phyloP scores from a whole-genome alignment of 257 asterid species.

The Solanum sparsipilum region DNA sequence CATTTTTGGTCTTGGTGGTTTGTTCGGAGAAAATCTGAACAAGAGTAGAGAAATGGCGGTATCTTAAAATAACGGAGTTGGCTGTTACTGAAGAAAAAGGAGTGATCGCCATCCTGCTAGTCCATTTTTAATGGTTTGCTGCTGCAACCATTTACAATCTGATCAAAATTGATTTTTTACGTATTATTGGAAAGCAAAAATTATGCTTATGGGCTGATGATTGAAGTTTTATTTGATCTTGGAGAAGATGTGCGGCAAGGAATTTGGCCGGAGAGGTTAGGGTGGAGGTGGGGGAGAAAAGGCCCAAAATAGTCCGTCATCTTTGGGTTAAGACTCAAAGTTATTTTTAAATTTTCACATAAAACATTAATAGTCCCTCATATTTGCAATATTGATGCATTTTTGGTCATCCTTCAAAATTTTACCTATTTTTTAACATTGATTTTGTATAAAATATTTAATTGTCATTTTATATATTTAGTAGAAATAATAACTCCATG shows the following conservation, averaged over 20 bases:
- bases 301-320: no score
- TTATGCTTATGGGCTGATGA: neutral
- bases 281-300: neutral
- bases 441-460: no score
- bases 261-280: neutral
- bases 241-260: neutral
- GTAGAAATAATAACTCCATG: no score
- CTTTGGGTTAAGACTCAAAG: no score
- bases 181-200: neutral
- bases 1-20: neutral
- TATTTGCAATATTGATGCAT: no score
- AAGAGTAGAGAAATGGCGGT: slow-evolving; percentile 26
- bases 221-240: neutral
- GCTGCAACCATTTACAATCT: neutral
- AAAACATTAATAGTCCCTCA: no score
- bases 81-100: neutral
- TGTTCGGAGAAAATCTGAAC: slow-evolving; percentile 17
- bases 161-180: neutral
- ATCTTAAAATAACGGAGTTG: neutral
- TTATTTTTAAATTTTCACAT: no score
- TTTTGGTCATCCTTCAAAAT: no score
- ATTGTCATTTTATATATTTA: no score
- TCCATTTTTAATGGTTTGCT: neutral
- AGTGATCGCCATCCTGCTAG: neutral
- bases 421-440: no score